Evolutionary conservation across 2,329 filamentous ascomycete genomes (phyloP), one percentile per base, ranked within the genome.

Genomic region (Lasiodiplodia sp.): DNA sequence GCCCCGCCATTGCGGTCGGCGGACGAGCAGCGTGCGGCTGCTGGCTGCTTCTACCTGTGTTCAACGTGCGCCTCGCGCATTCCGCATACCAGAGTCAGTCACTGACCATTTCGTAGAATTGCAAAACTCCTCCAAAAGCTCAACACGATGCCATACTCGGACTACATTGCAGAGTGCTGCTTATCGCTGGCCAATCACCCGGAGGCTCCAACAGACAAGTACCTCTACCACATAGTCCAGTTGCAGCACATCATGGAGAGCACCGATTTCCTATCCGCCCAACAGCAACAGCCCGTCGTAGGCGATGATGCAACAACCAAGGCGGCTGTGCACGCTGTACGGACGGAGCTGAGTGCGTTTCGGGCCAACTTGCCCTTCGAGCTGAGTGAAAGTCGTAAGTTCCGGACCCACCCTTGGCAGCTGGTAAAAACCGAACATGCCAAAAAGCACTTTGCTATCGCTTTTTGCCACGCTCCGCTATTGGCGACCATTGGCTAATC

Each of bases 121-220:
- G 76, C 80, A 6, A 74, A 77, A 55, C 69, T 80, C 14, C 70
- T 80, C 2, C 78, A 82, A 66, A 82, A 82, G 70, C 74, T 77
- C 60, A 78, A 77, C 52, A 77, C 73, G 2, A 80, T 81, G 55
- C 73, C 75, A 5, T 77, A 76, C 63, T 74, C 76, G 0, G 69
- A 71, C 8, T 78, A 75, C 55, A 75, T 82, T 14, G 79, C 81
- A 64, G 74, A 78, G 12, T 80, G 76, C 47, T 79, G 79, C 63
- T 68, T 76, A 18, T 73, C 74, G n/a, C 69, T 82, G 52, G 68
- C 73, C 21, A 71, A 76, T 18, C 71, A 68, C 18, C 18, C 44
- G 2, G 44, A 47, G n/a, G n/a, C 18, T 1, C 7, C 44, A 0
- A 47, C 44, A 10, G 44, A 47, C 44, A 47, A 47, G 44, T 47